These are phyloP conservation scores for Chlamydomonas sp. DNA, from an alignment of 139 green algal species.

Conservation along the genomic window DNA sequence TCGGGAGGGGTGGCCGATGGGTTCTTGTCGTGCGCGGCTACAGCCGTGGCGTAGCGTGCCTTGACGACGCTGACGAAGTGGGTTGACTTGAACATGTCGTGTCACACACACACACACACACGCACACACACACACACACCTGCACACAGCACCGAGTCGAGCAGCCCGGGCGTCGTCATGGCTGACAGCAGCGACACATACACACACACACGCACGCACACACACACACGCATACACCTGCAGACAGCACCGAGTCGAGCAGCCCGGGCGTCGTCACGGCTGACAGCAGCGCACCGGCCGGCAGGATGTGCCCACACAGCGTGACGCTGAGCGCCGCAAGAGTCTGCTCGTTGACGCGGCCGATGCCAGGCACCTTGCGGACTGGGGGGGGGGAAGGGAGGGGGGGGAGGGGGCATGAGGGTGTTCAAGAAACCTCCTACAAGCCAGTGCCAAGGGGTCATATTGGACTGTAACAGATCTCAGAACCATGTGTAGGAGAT, in stretches of 20 bases:
- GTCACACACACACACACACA: neutral
- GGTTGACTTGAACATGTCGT: too few relatives aligned
- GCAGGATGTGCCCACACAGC: conserved; percentile 53
- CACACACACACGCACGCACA: neutral
- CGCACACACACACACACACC: neutral
- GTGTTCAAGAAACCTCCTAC: too few relatives aligned
- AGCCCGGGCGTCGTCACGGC: conserved; percentile 50
- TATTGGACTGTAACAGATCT: too few relatives aligned
- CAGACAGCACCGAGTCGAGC: conserved; percentile 27
- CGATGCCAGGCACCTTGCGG: conserved; percentile 70
- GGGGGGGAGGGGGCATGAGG: too few relatives aligned
- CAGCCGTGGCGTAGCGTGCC: too few relatives aligned
- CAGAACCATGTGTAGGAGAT: neutral
- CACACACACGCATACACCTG: neutral
- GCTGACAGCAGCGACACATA: neutral
- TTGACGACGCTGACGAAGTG: too few relatives aligned
- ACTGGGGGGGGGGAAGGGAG: too few relatives aligned
- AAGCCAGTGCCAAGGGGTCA: too few relatives aligned
- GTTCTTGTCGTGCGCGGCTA: too few relatives aligned
- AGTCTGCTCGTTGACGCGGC: conserved; percentile 65
- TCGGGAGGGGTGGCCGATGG: too few relatives aligned
- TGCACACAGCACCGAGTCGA: conserved; percentile 27
- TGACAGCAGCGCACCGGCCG: conserved; percentile 44
- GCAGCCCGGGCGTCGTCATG: neutral
- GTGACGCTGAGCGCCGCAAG: conserved; percentile 44